Base-by-base conservation (phyloP, 495 filamentous ascomycete species). In the Aspergillus homomorphus region DNA sequence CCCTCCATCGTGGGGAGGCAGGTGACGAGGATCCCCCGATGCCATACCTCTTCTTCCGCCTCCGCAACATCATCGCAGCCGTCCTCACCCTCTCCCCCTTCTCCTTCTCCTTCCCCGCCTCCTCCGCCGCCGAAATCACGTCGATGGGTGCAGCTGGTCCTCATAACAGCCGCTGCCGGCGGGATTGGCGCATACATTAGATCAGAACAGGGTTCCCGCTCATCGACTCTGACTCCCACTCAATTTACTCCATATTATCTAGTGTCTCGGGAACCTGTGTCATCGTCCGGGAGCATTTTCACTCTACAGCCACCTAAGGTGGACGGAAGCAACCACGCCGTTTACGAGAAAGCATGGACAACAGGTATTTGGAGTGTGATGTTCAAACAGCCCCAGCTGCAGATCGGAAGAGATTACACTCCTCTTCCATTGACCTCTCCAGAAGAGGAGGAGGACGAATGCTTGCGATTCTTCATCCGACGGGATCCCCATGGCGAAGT, bases 341-440 rank as follows among this genome's bases (percentile, higher is more conserved):
- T 75, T 43, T 80, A 82, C 65, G 73, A 77, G 30, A 69, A 78
- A 33, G 75, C 73, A 54, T 86, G 83, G 80, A 69, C 70, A 50
- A 77, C 77, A 6, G 89, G 88, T 1, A 76, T 94, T 41, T 92
- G 91, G 86, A 90, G 87, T 58, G 86, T 97, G 16, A 89, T 96
- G 80, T 80, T 96, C 65, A 96, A 96, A 69, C 93, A 98, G 70
- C 94, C 94, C 9, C 85, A 95, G 66, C 64, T 97, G 52, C 91
- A 96, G 66, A 93, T 98, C 49, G 88, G 89, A 41, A 75, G 94
- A 52, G 83, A 87, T 18, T 98, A 98, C 69, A 97, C 94, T 12
- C 91, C 93, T 0, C 74, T 98, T 0, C 93, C 94, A 0, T 74
- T 84, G 10, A 61, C 59, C 0, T 58, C 59, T 7, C 49, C 53